phyloP scores from a whole-genome alignment of 2,329 filamentous ascomycete species.

The Penicillium sumatraense region DNA sequence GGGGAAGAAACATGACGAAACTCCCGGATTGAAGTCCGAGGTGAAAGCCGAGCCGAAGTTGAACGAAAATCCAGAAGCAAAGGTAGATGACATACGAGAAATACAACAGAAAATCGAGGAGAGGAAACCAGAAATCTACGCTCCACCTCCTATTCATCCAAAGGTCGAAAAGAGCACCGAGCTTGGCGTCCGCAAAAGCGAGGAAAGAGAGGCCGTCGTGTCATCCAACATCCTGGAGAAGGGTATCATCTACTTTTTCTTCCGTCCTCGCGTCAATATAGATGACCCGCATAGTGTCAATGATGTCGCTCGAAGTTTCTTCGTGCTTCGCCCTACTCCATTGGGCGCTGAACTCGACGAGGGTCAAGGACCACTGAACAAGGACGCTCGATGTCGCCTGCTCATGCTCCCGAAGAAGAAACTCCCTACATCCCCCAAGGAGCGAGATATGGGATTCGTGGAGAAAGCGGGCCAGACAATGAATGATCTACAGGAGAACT shows the following conservation, averaged over 20 bases:
- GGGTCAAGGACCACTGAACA: slow-evolving; percentile 55
- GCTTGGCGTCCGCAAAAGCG: slow-evolving; percentile 54
- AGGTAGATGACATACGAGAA: slow-evolving; percentile 2
- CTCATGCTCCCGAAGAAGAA: slow-evolving; percentile 84
- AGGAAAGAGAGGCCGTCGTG: slow-evolving; percentile 55
- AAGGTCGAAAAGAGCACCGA: slow-evolving; percentile 27
- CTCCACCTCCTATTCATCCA: slow-evolving; percentile 3
- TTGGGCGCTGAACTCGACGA: slow-evolving; percentile 68
- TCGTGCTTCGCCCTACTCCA: slow-evolving; percentile 75
- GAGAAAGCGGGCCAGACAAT: slow-evolving; percentile 72
- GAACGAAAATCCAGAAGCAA: neutral
- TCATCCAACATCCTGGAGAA: slow-evolving; percentile 77
- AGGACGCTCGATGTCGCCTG: slow-evolving; percentile 68
- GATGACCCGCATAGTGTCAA: slow-evolving; percentile 69
- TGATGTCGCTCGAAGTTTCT: slow-evolving; percentile 78
- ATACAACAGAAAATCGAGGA: slow-evolving; percentile 8
- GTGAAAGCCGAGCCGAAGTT: neutral
- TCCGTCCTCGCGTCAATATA: slow-evolving; percentile 74
- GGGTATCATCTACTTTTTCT: slow-evolving; percentile 90
- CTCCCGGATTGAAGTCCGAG: slow-evolving; percentile 25
- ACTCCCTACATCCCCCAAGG: slow-evolving; percentile 69
- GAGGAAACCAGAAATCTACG: slow-evolving; percentile 19
- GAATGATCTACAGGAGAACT: slow-evolving; percentile 71
- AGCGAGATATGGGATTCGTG: slow-evolving; percentile 81
- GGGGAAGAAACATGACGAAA: slow-evolving; percentile 39